Percentiles rank a stretch among this genome's conserved stretches.
Evolutionary conservation across 2,329 filamentous ascomycete species (phyloP).

Genomic region (Iodosphaeria phyllophila): DNA sequence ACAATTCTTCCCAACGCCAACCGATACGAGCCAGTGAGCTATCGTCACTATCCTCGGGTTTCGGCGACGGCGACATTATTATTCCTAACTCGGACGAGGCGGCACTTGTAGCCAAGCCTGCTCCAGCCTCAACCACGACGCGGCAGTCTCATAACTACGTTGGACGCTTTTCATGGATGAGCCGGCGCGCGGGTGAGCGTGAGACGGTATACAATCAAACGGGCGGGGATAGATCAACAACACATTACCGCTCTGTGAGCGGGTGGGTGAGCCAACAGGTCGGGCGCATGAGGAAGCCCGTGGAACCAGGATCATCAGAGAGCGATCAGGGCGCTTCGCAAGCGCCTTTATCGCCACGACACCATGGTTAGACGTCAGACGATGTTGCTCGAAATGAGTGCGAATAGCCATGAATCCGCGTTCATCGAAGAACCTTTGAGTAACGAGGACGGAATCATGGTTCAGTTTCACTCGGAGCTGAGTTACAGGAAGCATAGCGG

Average conservation of each 20-base stretch:
- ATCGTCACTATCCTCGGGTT: constrained; percentile 45
- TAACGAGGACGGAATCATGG: no score
- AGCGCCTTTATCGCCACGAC: no score
- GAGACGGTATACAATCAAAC: constrained; percentile 33
- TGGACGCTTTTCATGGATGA: constrained; percentile 18
- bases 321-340: no score
- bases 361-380: no score
- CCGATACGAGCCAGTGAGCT: constrained; percentile 27
- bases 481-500: no score
- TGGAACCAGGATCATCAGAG: no score
- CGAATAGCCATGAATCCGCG: no score
- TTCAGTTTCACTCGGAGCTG: no score
- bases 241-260: constrained; percentile 36
- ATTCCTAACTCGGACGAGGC: constrained; percentile 15
- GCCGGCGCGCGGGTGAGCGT: constrained; percentile 13
- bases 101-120: constrained; percentile 4
- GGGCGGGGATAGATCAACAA: constrained; percentile 32
- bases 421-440: no score
- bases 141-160: constrained; percentile 6
- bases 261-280: constrained; percentile 50
- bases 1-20: constrained; percentile 15
- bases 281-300: constrained; percentile 28
- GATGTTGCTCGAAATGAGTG: no score
- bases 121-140: constrained; percentile 2
- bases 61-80: constrained; percentile 42